Conservation (phyloP, 345 rosid species). For the Angophora floribunda region DNA sequence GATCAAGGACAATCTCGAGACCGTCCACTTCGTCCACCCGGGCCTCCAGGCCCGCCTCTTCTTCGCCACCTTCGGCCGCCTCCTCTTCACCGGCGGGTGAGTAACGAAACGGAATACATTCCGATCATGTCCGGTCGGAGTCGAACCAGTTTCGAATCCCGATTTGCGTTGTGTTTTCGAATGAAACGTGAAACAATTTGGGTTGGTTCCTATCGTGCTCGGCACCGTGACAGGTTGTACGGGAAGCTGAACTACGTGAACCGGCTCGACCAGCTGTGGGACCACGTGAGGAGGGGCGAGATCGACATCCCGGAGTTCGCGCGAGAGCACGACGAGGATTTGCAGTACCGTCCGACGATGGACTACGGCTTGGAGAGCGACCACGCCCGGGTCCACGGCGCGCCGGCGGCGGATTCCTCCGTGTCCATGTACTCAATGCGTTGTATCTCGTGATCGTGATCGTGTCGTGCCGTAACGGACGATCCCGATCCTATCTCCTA, state of each 20-base stretch:
- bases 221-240: conserved; percentile 26
- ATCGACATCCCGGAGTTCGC: conserved; percentile 49
- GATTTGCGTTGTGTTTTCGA: neutral
- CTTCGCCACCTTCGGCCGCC: conserved; percentile 56
- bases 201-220: neutral
- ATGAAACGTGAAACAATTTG: neutral
- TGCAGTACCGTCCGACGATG: conserved; percentile 30
- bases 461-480: neutral
- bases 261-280: conserved; percentile 56
- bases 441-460: conserved; percentile 21
- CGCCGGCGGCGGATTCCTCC: conserved; percentile 13
- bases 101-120: neutral
- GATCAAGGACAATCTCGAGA: conserved; percentile 21
- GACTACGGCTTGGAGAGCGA: conserved; percentile 53
- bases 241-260: conserved; percentile 39
- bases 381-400: conserved; percentile 26
- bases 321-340: conserved; percentile 42
- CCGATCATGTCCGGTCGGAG: neutral
- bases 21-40: conserved; percentile 57
- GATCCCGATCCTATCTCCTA: neutral
- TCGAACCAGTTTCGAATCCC: neutral
- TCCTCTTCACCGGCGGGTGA: conserved; percentile 47
- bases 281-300: conserved; percentile 50
- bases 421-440: conserved; percentile 36
- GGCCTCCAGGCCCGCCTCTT: conserved; percentile 40